Conservation (phyloP, 148 eudicot genomes). For the Bassia scoparia region DNA sequence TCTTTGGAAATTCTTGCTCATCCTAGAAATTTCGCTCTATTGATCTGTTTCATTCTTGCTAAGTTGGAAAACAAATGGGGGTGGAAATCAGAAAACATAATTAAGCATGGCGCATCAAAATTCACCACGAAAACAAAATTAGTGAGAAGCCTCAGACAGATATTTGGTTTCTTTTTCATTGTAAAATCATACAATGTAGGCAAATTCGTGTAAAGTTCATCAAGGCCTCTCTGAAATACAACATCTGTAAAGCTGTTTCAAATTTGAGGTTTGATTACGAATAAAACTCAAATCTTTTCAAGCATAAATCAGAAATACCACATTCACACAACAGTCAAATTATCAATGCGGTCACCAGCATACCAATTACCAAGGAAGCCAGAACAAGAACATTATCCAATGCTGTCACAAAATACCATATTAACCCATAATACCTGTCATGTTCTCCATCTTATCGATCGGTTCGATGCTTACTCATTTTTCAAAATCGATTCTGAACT, state of each 20-base stretch:
- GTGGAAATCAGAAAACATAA: background rate
- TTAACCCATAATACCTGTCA: conserved; percentile 15
- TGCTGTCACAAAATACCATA: background rate
- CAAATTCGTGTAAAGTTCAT: conserved; percentile 13
- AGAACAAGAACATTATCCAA: no score
- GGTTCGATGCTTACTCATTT: conserved; percentile 5
- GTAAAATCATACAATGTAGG: conserved; percentile 23
- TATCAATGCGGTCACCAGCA: background rate
- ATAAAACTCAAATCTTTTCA: no score
- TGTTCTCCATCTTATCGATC: conserved; percentile 20
- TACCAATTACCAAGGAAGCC: background rate
- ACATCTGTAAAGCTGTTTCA: background rate
- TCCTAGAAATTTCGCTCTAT: background rate
- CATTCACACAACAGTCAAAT: background rate
- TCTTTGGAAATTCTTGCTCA: background rate
- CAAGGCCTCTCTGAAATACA: conserved; percentile 17
- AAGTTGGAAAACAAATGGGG: background rate
- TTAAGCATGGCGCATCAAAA: background rate
- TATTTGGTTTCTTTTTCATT: conserved; percentile 3
- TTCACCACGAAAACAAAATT: background rate
- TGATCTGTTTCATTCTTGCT: background rate
- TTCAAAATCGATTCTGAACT: conserved; percentile 13
- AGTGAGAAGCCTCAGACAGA: conserved; percentile 21
- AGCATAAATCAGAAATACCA: background rate
- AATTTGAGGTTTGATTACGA: background rate